Percentiles rank a stretch among this genome's conserved stretches.
These are phyloP conservation scores for Hamamelis virginiana DNA, from an alignment of 164 flowering plant species.

Conservation along the genomic window DNA sequence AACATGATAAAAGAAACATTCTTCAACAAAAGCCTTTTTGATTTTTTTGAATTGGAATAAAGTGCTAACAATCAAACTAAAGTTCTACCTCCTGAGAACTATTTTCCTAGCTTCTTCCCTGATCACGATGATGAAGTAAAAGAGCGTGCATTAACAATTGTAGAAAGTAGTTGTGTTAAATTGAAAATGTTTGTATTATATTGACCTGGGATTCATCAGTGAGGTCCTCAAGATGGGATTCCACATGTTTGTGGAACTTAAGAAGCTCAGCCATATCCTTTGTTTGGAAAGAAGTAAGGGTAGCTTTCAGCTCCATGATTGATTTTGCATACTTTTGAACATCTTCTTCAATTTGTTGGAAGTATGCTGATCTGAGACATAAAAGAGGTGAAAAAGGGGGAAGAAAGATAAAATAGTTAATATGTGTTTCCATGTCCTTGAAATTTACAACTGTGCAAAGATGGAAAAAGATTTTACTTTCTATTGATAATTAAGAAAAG, in stretches of 20 bases:
- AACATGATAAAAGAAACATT: too few relatives aligned
- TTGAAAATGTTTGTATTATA: neutral
- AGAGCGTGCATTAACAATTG: neutral
- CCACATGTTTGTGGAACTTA: slow-evolving; percentile 67
- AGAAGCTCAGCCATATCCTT: slow-evolving; percentile 72
- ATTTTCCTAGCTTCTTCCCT: too few relatives aligned
- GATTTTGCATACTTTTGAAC: slow-evolving; percentile 51
- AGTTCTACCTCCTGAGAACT: too few relatives aligned
- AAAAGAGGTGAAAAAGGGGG: neutral
- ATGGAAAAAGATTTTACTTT: neutral
- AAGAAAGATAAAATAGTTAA: neutral
- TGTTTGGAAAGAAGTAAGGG: slow-evolving; percentile 53
- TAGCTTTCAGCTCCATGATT: slow-evolving; percentile 55
- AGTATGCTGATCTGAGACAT: slow-evolving; percentile 66
- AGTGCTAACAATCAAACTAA: too few relatives aligned
- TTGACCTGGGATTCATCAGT: slow-evolving; percentile 83
- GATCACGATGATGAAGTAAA: neutral
- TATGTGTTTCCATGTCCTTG: neutral
- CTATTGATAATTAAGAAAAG: neutral
- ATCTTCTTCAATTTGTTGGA: slow-evolving; percentile 81
- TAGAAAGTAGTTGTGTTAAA: too few relatives aligned
- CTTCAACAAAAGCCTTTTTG: too few relatives aligned
- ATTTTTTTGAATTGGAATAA: too few relatives aligned
- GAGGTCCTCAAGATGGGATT: slow-evolving; percentile 63
- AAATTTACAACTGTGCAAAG: too few relatives aligned